Percentiles rank a stretch among this genome's conserved stretches.
phyloP scores from a whole-genome alignment of 805 yeast genomes.

The Cyberlindnera lachancei region DNA sequence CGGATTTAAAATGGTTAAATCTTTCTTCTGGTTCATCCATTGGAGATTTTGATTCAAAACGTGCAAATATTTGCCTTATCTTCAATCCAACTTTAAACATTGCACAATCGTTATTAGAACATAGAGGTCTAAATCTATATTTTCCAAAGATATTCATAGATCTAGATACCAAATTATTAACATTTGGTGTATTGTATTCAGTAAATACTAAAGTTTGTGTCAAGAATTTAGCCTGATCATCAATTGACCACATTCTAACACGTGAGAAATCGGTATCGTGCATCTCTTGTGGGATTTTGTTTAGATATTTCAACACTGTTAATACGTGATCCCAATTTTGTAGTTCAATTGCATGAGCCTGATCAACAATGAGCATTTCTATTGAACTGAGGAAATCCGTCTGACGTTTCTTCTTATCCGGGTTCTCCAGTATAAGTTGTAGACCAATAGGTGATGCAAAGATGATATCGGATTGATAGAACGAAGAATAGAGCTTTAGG shows the following conservation, averaged over 20 bases:
- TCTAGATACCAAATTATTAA: constrained; percentile 52
- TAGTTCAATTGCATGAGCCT: constrained; percentile 78
- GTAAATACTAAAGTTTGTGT: constrained; percentile 76
- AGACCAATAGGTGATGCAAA: constrained; percentile 91
- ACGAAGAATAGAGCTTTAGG: constrained; percentile 73
- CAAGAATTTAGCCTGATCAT: constrained; percentile 64
- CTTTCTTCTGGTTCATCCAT: constrained; percentile 73
- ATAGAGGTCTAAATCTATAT: constrained; percentile 43
- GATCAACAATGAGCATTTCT: constrained; percentile 74
- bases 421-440: constrained; percentile 66
- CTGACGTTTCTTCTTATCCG: constrained; percentile 49
- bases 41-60: constrained; percentile 54
- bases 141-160: constrained; percentile 55
- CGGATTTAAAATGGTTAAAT: constrained; percentile 71
- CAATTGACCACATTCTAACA: constrained; percentile 86
- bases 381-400: constrained; percentile 84
- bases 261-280: constrained; percentile 87
- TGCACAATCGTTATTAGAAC: constrained; percentile 41
- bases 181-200: constrained; percentile 74
- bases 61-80: constrained; percentile 60
- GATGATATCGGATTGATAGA: constrained; percentile 78
- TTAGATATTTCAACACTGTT: constrained; percentile 60
- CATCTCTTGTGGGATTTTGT: constrained; percentile 69
- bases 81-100: constrained; percentile 60
- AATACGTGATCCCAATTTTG: constrained; percentile 87